Evolutionary conservation across 768 basidiomycete species (phyloP).

Genomic region (Daedaleopsis sinensis): DNA sequence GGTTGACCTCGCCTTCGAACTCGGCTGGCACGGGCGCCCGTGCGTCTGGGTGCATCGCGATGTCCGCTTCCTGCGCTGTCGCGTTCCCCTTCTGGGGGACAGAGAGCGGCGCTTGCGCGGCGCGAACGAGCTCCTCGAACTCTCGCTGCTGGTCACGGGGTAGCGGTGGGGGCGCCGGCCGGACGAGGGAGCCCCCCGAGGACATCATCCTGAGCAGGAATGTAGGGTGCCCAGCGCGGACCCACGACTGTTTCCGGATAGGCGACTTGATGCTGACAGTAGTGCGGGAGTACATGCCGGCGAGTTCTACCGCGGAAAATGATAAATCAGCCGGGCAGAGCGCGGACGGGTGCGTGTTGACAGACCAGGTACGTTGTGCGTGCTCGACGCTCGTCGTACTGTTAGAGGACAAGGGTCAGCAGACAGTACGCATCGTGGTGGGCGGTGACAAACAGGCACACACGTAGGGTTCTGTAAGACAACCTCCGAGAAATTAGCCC

Average conservation of each 20-base stretch:
- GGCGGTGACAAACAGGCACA: no score
- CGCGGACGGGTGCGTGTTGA: not conserved
- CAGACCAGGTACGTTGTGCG: not conserved
- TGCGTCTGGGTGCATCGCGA: conserved; percentile 72
- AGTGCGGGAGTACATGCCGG: conserved; percentile 1
- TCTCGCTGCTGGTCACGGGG: conserved; percentile 78
- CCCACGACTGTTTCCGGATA: not conserved
- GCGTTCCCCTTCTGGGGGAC: conserved; percentile 19
- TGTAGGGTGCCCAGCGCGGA: not conserved
- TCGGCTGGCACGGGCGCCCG: conserved; percentile 58
- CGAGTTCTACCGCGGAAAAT: not conserved
- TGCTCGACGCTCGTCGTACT: not conserved
- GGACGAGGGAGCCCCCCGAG: conserved; percentile 42
- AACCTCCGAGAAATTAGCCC: no score
- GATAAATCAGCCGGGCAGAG: not conserved
- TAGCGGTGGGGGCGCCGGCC: conserved; percentile 76
- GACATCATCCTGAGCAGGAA: conserved; percentile 15
- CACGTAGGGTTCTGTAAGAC: no score
- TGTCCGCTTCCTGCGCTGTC: conserved; percentile 38
- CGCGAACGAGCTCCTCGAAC: conserved; percentile 80
- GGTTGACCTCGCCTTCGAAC: conserved; percentile 83
- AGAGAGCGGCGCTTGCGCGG: conserved; percentile 51
- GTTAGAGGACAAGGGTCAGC: not conserved
- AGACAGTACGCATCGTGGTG: no score
- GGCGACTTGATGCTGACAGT: not conserved